A percentile compares a stretch with the other conserved stretches of the same genome.
phyloP scores from a whole-genome alignment of 2,329 filamentous ascomycete species.

The Aspergillus fischeri region DNA sequence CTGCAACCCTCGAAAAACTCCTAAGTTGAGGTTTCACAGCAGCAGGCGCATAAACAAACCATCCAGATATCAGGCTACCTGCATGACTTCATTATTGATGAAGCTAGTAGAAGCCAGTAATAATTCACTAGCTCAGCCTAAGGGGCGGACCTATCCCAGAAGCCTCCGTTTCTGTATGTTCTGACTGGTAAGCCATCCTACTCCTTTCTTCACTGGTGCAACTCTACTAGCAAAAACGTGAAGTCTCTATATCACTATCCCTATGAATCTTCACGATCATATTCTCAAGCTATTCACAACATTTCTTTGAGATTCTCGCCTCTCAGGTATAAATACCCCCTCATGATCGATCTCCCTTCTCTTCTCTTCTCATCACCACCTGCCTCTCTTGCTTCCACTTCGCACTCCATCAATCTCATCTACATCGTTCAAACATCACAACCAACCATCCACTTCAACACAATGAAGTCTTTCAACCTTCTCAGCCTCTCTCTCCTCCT shows the following conservation, averaged over 20 bases:
- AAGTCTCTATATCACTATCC: background rate
- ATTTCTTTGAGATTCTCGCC: background rate
- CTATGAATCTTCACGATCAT: too few relatives aligned
- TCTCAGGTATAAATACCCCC: background rate
- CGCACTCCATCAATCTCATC: background rate
- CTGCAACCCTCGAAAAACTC: background rate
- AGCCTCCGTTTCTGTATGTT: background rate
- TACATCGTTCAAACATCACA: background rate
- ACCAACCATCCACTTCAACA: background rate
- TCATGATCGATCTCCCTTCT: background rate
- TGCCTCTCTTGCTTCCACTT: background rate
- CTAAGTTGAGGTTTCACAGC: background rate
- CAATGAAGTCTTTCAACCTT: conserved; percentile 8
- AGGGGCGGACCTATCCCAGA: background rate
- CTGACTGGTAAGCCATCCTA: background rate
- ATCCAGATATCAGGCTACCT: background rate
- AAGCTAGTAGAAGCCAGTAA: background rate
- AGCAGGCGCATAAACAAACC: background rate
- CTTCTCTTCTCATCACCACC: background rate
- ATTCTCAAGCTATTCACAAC: background rate
- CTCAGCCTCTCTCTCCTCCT: background rate
- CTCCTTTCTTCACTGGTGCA: background rate
- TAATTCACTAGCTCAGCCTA: background rate
- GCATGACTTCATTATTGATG: background rate
- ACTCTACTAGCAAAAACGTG: background rate